Evolutionary conservation across 345 rosid genomes (phyloP).

Genomic region (Eucalyptus curtisii): DNA sequence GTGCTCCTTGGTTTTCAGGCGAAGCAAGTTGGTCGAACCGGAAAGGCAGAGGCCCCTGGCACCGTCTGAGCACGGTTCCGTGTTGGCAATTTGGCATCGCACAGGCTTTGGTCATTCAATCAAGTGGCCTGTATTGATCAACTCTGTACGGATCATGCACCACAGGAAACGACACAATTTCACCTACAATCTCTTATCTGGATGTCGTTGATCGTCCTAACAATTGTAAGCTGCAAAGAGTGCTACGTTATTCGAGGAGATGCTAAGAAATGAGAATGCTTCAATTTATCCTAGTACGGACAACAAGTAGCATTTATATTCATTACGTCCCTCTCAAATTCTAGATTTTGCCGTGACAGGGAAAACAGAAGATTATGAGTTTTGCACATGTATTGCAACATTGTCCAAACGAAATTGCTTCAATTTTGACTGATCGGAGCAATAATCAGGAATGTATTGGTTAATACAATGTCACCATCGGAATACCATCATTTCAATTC

Average conservation of each 20-base stretch:
- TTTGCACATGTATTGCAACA: background rate
- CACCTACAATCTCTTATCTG: background rate
- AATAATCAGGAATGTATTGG: background rate
- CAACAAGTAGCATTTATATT: background rate
- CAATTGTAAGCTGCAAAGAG: background rate
- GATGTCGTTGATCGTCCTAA: background rate
- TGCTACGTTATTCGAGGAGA: background rate
- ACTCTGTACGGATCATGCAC: background rate
- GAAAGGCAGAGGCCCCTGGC: background rate
- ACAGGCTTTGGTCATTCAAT: background rate
- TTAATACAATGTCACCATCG: background rate
- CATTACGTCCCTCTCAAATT: background rate
- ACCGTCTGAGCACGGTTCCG: background rate
- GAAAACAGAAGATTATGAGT: background rate
- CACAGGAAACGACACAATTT: background rate
- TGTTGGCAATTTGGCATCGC: background rate
- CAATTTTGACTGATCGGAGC: background rate
- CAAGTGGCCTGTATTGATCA: background rate
- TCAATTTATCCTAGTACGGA: background rate
- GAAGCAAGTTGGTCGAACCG: background rate
- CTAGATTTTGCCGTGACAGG: background rate
- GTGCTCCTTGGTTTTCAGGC: constrained; percentile 41
- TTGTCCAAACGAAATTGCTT: background rate
- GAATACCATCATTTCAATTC: background rate
- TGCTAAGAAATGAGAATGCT: background rate